Base-by-base conservation (phyloP, 345 rosid genomes). In the Arabidopsis thaliana region DNA sequence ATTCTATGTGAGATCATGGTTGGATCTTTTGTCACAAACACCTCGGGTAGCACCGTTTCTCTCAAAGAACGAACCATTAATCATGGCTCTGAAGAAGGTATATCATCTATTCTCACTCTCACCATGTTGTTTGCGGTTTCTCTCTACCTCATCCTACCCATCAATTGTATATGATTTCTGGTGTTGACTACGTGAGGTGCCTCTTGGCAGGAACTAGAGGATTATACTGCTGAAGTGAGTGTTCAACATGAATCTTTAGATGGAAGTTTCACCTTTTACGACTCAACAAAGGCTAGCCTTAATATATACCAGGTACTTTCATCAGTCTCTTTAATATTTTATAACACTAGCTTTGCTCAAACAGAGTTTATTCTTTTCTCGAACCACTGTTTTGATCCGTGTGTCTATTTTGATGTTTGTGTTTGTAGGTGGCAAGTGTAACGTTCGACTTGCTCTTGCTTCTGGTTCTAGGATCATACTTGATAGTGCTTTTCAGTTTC, bases 31-130 rank as follows among this genome's bases (percentile, higher is more conserved):
- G 83, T 92, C 97, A 77, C 87, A 50, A 77, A 92, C 96, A 55
- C 97, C 97, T 81, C 92, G 97, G 65, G 96, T 95, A 76, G 97
- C 96, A 33, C 99, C 99, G 20, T 89, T 90, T 80, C 86, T 95
- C 50, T 80, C 93, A 59, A 95, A 95, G 91, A 86, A 89, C 52
- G 94, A 95, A 69, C 96, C 97, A 12, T 81, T 95, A 61, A 78
- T 95, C 71, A 72, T 80, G 86, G 97, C 93, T 72, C 60, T 95
- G 77, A 86, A 83, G 78, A 95, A 90, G 97, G 99, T 91, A 48
- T 12, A 24, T 23, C 23, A 34, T 48, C 42, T 25, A 37, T 44
- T 41, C 32, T 28, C 32, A 28, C 32, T 33, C 57, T 71, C 38
- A 40, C 49, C 52, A 28, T 4, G 9, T 55, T 23, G 23, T 68